Evolutionary conservation across 2,329 filamentous ascomycete species (phyloP).

Genomic region (Endoconidiophora laricicola): DNA sequence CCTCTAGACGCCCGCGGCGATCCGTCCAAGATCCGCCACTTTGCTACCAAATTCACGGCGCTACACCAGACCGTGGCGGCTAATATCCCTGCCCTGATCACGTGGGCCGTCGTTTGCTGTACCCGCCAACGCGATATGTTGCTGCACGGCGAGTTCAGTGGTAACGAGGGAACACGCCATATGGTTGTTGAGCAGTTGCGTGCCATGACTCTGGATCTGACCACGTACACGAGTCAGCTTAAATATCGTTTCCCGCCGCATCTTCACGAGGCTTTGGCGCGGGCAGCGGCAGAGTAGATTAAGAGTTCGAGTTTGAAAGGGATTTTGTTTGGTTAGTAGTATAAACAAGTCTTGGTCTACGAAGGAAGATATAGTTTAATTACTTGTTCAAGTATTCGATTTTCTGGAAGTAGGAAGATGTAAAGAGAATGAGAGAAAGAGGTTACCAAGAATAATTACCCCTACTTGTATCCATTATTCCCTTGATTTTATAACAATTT

Average conservation of each 20-base stretch:
- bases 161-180: conserved; percentile 46
- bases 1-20: conserved; percentile 62
- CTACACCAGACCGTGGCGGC: conserved; percentile 68
- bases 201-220: conserved; percentile 74
- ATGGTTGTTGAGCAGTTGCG: conserved; percentile 54
- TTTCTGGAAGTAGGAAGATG: too few species aligned
- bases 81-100: conserved; percentile 77
- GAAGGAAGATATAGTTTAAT: too few species aligned
- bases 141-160: conserved; percentile 54
- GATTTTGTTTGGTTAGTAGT: background rate
- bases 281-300: conserved; percentile 51
- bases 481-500: too few species aligned
- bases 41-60: conserved; percentile 64
- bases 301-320: background rate
- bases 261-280: conserved; percentile 75
- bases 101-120: conserved; percentile 87
- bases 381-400: too few species aligned
- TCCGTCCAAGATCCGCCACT: conserved; percentile 59
- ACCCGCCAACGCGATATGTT: conserved; percentile 60
- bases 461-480: too few species aligned
- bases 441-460: too few species aligned
- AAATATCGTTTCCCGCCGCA: conserved; percentile 76
- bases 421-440: too few species aligned
- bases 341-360: background rate
- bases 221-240: conserved; percentile 79